Percentiles rank a stretch among this genome's conserved stretches.
Conservation (phyloP, 106 monocot species). For the Agapanthus africanus region DNA sequence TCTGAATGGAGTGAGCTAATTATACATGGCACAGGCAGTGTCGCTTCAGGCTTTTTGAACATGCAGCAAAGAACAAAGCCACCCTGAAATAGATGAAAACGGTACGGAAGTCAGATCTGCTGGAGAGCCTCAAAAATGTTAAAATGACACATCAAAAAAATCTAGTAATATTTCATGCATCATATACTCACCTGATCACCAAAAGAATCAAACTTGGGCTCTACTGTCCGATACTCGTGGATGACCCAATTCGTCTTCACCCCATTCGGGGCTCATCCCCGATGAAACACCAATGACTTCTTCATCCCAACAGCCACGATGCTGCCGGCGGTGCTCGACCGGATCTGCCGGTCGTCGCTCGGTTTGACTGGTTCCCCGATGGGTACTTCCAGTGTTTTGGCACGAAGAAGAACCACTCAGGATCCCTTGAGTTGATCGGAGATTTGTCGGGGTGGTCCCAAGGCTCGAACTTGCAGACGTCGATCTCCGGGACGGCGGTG, state of each 20-base stretch:
- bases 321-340: too few species aligned
- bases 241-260: conserved; percentile 61
- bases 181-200: conserved; percentile 3
- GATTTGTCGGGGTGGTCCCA: conserved; percentile 28
- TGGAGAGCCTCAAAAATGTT: too few species aligned
- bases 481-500: conserved; percentile 13
- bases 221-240: conserved; percentile 62
- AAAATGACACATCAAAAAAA: too few species aligned
- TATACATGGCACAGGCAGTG: conserved; percentile 9
- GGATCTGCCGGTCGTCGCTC: conserved; percentile 57
- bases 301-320: conserved; percentile 41
- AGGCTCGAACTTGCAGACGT: conserved; percentile 23
- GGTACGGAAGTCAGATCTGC: neutral
- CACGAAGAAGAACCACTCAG: conserved; percentile 44
- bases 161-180: too few species aligned
- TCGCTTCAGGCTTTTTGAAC: conserved; percentile 49
- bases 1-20: too few species aligned
- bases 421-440: conserved; percentile 27
- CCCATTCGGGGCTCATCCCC: conserved; percentile 58
- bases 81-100: conserved; percentile 21
- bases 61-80: conserved; percentile 64
- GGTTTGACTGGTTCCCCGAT: conserved; percentile 31
- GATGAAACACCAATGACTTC: conserved; percentile 74
- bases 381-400: conserved; percentile 35
- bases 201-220: conserved; percentile 37